Base-by-base conservation (phyloP, 2,329 filamentous ascomycete genomes). In the Cladorrhinum sp. region DNA sequence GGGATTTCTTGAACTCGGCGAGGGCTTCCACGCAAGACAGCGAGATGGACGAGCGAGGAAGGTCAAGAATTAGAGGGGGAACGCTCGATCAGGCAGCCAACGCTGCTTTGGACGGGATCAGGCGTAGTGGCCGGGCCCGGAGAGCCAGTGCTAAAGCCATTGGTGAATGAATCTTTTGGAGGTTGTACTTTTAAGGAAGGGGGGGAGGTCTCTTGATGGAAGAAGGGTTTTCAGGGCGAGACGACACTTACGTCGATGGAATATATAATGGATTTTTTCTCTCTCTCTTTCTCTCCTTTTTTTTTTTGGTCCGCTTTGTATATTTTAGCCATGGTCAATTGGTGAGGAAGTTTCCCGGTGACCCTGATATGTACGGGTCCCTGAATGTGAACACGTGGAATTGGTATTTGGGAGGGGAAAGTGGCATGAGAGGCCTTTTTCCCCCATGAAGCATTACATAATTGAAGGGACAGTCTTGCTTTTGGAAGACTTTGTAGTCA, bases 51-150 rank as follows among this genome's bases (percentile, higher is more conserved):
- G 33, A 24, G 10, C 50, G 60, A 2, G 62, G 59, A 8, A 24
- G 61, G 18, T 6, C 46, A 9, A 63, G 48, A 18, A 30, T 36
- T 7, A 30, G 62, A 28, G 57, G 23, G 7, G 56, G 33, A 20
- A 23, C 14, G 14, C 20, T 16, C 1, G 28, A 12, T n/a, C 42
- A 23, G 23, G 16, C 55, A 1, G 59, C 42, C 10, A 28, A 30
- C 18, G 39, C 57, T 26, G 65, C 36, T 21, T 26, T 46, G 4
- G 28, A 23, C 14, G 46, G 59, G 24, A 10, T 66, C 33, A 60
- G 68, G 58, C 63, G 68, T 52, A 70, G 67, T 55, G 67, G 67
- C 1, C 61, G 68, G 2, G 65, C 46, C 26, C 60, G 68, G 10
- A 66, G 64, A 54, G 64, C 63, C 1, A 69, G 67, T 42, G 62